These are phyloP conservation scores for Aspergillus conjunctus DNA, from an alignment of 495 filamentous ascomycete species.

Conservation along the genomic window DNA sequence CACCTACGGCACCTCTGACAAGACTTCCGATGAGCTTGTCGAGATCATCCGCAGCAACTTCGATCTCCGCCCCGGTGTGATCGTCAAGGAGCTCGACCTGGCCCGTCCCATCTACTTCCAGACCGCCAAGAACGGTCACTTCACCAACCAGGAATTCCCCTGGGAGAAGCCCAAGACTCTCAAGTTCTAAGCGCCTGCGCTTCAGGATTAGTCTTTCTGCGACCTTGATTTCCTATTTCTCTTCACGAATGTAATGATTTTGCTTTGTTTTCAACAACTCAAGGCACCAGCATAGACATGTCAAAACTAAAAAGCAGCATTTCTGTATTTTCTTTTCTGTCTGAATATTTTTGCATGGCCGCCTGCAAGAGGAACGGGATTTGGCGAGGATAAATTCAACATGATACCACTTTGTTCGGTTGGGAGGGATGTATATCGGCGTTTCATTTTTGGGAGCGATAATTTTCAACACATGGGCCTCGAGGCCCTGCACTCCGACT, in stretches of 20 bases:
- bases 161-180: conserved; percentile 98
- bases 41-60: conserved; percentile 94
- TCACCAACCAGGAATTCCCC: conserved; percentile 95
- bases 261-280: conserved; percentile 67
- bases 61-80: conserved; percentile 95
- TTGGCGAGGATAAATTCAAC: conserved; percentile 57
- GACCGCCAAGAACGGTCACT: conserved; percentile 99
- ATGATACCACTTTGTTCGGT: conserved; percentile 57
- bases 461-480: conserved; percentile 45
- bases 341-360: conserved; percentile 46
- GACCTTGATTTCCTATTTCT: conserved; percentile 25
- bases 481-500: conserved; percentile 16
- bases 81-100: conserved; percentile 95
- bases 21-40: conserved; percentile 88
- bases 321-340: conserved; percentile 29
- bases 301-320: conserved; percentile 32
- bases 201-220: conserved; percentile 6
- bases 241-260: conserved; percentile 56
- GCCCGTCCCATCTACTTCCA: conserved; percentile 95
- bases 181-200: conserved; percentile 65
- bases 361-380: conserved; percentile 38
- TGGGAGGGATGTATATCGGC: conserved; percentile 50
- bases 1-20: conserved; percentile 66
- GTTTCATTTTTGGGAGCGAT: conserved; percentile 47
- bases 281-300: conserved; percentile 54